Conservation (phyloP, 768 basidiomycete species). For the Scleroderma bovista region DNA sequence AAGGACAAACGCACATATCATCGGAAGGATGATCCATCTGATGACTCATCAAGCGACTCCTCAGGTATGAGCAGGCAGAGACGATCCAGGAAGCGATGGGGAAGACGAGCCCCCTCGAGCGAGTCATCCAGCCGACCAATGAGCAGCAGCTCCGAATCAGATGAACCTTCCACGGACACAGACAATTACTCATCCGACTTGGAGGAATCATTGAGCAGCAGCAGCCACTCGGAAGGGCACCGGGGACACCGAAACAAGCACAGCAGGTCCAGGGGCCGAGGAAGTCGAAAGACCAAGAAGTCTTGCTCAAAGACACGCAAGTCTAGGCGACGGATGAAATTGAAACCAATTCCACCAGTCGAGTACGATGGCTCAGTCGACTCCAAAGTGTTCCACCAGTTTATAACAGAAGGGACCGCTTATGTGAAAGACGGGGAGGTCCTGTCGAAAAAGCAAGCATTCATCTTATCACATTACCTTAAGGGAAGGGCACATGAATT, state of each 20-base stretch:
- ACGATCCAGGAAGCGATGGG: too few species aligned
- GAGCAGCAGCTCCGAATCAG: not conserved
- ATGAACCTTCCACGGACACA: not conserved
- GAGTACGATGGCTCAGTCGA: conserved; percentile 12
- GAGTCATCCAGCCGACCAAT: too few species aligned
- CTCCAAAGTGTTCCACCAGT: not conserved
- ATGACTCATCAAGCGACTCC: too few species aligned
- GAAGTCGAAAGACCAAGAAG: not conserved
- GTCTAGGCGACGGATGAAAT: not conserved
- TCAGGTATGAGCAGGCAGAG: too few species aligned
- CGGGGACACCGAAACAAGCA: not conserved
- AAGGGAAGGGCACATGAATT: conserved; percentile 12
- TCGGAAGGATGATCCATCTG: too few species aligned
- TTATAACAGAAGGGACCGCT: not conserved
- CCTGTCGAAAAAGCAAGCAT: conserved; percentile 8
- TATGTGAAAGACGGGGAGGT: conserved; percentile 20
- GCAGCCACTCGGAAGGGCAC: not conserved
- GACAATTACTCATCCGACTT: not conserved
- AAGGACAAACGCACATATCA: not conserved
- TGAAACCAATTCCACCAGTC: conserved; percentile 12
- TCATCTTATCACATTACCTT: conserved; percentile 15
- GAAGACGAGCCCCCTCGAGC: too few species aligned
- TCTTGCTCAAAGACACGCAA: not conserved
- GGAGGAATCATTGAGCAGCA: not conserved
- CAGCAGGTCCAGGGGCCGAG: not conserved